Conservation (phyloP, 2,329 filamentous ascomycete genomes). For the Alternaria postmessia region DNA sequence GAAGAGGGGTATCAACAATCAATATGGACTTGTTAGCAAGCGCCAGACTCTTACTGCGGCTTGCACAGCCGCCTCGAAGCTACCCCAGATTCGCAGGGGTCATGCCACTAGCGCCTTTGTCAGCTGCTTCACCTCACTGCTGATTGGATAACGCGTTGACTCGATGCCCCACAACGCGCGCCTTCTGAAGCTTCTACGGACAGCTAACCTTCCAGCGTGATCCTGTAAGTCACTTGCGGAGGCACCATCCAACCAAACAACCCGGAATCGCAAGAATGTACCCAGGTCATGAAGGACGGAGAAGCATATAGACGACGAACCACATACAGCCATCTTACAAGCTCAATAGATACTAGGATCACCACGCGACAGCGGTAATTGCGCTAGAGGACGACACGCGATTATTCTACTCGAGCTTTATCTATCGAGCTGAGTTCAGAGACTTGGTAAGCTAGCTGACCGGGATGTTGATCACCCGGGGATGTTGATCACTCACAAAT, state of each 20-base stretch:
- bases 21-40: constrained; percentile 1
- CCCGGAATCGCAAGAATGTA: too few species aligned
- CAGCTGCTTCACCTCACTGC: constrained; percentile 9
- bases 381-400: not conserved
- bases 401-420: not conserved
- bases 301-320: too few species aligned
- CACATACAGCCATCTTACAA: not conserved
- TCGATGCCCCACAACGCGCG: not conserved
- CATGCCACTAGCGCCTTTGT: constrained; percentile 19
- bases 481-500: too few species aligned
- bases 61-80: constrained; percentile 19
- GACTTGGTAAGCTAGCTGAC: too few species aligned
- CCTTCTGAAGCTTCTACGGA: constrained; percentile 1
- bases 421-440: not conserved
- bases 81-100: constrained; percentile 29
- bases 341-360: not conserved
- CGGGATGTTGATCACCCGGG: too few species aligned
- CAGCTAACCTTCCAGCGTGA: constrained; percentile 3
- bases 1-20: constrained; percentile 9
- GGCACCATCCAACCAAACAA: not conserved
- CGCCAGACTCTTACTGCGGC: constrained; percentile 3
- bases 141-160: constrained; percentile 17
- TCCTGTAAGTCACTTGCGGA: not conserved
- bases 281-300: too few species aligned
- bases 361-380: not conserved